Percentiles rank a stretch among this genome's conserved stretches.
Conservation (phyloP, 2,329 filamentous ascomycete genomes). For the Epichloe sylvatica region DNA sequence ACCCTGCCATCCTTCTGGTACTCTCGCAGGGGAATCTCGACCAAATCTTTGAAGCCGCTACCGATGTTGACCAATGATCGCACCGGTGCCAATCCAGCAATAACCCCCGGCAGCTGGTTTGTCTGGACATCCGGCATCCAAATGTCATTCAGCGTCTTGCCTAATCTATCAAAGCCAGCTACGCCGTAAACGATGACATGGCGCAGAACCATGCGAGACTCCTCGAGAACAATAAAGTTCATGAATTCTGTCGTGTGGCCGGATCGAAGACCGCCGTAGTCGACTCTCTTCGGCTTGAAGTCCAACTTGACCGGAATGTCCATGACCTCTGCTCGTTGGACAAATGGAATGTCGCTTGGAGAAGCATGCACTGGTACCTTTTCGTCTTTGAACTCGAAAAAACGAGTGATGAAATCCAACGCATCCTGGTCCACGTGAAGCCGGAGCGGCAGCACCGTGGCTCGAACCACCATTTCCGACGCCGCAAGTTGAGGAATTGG, state of each 20-base stretch:
- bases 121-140: constrained; percentile 89
- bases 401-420: constrained; percentile 88
- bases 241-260: constrained; percentile 95
- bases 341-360: constrained; percentile 63
- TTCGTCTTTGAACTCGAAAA: constrained; percentile 95
- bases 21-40: constrained; percentile 80
- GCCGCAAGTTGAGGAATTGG: constrained; percentile 73
- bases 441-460: constrained; percentile 66
- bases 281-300: constrained; percentile 96
- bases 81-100: constrained; percentile 82
- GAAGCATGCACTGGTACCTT: constrained; percentile 38
- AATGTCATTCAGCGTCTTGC: constrained; percentile 82
- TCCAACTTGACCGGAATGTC: constrained; percentile 72
- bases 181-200: constrained; percentile 90
- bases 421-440: constrained; percentile 96
- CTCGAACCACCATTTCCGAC: constrained; percentile 75
- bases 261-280: constrained; percentile 83
- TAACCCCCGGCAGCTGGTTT: constrained; percentile 77
- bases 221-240: constrained; percentile 92
- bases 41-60: constrained; percentile 69
- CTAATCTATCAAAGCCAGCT: constrained; percentile 77
- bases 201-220: constrained; percentile 69
- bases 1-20: constrained; percentile 90
- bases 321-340: constrained; percentile 80
- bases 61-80: constrained; percentile 84